These are phyloP conservation scores for Trichoderma asperelloides DNA, from an alignment of 495 filamentous ascomycete species.

Conservation along the genomic window DNA sequence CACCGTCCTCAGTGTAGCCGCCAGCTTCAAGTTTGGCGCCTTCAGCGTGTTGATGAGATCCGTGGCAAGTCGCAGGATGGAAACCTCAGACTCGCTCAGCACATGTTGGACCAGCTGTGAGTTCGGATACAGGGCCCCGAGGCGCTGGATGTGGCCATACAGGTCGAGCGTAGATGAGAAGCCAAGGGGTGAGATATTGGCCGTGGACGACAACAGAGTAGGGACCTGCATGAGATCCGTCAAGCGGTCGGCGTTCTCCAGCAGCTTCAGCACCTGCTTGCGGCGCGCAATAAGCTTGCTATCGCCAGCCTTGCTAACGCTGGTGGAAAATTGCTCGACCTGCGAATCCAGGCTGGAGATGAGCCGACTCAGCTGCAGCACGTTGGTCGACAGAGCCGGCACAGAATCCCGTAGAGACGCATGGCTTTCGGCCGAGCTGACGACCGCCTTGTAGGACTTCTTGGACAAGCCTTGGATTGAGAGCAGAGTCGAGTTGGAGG, in stretches of 20 bases:
- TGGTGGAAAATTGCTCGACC: slow-evolving; percentile 70
- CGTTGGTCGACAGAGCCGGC: slow-evolving; percentile 55
- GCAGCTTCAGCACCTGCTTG: slow-evolving; percentile 75
- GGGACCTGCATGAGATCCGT: slow-evolving; percentile 91
- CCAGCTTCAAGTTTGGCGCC: slow-evolving; percentile 71
- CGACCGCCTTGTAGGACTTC: slow-evolving; percentile 82
- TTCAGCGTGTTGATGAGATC: slow-evolving; percentile 75
- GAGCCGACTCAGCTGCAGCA: slow-evolving; percentile 53
- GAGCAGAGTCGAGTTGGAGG: slow-evolving; percentile 71
- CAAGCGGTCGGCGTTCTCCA: slow-evolving; percentile 78
- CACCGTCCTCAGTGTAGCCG: slow-evolving; percentile 83
- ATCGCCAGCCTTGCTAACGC: slow-evolving; percentile 69
- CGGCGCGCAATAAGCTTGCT: slow-evolving; percentile 60
- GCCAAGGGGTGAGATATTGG: slow-evolving; percentile 43
- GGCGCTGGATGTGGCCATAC: slow-evolving; percentile 83
- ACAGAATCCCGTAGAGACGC: slow-evolving; percentile 58
- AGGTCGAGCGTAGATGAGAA: slow-evolving; percentile 89
- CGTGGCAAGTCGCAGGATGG: slow-evolving; percentile 81
- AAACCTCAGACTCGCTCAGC: slow-evolving; percentile 68
- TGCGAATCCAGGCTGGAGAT: slow-evolving; percentile 75
- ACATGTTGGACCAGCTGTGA: slow-evolving; percentile 68
- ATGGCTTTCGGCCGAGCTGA: slow-evolving; percentile 70
- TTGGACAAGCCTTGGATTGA: slow-evolving; percentile 85
- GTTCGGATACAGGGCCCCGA: slow-evolving; percentile 73
- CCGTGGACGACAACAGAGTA: slow-evolving; percentile 62